Percentiles rank a stretch among this genome's conserved stretches.
phyloP scores from a whole-genome alignment of 2,329 filamentous ascomycete genomes.

The Phialocephala subalpina region DNA sequence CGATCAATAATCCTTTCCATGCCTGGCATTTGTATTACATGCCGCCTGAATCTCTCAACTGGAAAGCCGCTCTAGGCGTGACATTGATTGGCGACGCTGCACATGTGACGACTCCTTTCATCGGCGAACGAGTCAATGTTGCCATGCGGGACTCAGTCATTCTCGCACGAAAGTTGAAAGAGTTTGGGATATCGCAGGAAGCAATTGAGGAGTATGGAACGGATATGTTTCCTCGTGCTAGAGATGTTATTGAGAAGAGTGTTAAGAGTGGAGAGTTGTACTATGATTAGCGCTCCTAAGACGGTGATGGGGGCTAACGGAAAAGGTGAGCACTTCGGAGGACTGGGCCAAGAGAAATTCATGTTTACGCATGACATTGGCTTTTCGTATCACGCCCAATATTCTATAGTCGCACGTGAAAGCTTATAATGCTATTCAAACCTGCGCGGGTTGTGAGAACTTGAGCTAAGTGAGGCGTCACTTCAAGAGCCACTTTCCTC shows the following conservation, averaged over 20 bases:
- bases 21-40: conserved; percentile 3
- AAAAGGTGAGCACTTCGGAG: background rate
- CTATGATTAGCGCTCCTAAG: background rate
- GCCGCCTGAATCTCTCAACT: background rate
- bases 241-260: conserved; percentile 5
- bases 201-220: conserved; percentile 1
- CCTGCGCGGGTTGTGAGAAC: no score
- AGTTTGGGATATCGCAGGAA: conserved; percentile 4
- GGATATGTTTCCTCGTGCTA: conserved; percentile 2
- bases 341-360: background rate
- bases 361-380: no score
- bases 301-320: background rate
- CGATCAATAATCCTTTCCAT: conserved; percentile 1
- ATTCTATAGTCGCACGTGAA: no score
- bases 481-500: no score
- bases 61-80: background rate
- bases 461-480: no score
- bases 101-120: conserved; percentile 7
- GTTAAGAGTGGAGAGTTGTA: conserved; percentile 1
- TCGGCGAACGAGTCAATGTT: background rate
- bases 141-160: background rate
- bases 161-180: background rate
- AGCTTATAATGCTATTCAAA: no score
- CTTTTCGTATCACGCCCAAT: no score
- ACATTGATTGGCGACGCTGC: conserved; percentile 7